phyloP scores from a whole-genome alignment of 2,329 filamentous ascomycete species.

The Fusarium sororula region DNA sequence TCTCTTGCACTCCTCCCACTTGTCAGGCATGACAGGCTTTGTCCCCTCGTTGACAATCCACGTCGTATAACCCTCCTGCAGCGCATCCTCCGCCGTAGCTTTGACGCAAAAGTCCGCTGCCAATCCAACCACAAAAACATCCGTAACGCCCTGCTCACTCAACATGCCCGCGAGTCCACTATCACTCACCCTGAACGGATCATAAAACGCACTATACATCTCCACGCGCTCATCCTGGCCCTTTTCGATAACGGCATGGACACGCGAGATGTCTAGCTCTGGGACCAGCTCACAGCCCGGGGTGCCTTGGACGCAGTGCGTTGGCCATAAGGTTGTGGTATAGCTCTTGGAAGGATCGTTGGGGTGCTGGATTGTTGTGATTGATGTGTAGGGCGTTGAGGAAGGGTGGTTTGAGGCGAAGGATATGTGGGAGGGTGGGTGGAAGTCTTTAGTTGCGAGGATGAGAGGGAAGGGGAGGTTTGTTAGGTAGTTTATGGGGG shows the following conservation, averaged over 20 bases:
- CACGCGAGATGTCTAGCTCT: constrained; percentile 67
- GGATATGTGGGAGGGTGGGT: constrained; percentile 84
- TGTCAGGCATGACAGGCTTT: constrained; percentile 71
- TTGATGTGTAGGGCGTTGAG: constrained; percentile 74
- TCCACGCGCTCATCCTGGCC: constrained; percentile 79
- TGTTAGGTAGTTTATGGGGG: constrained; percentile 79
- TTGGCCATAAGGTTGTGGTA: constrained; percentile 82
- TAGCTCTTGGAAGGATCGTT: constrained; percentile 69
- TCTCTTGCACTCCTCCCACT: constrained; percentile 64
- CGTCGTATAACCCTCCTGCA: constrained; percentile 77
- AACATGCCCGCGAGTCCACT: constrained; percentile 71
- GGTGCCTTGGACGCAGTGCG: constrained; percentile 84
- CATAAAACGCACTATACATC: constrained; percentile 94
- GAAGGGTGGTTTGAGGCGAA: constrained; percentile 82
- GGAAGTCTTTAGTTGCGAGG: constrained; percentile 92
- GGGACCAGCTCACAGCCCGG: constrained; percentile 77
- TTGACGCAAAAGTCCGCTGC: constrained; percentile 92
- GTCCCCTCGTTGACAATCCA: constrained; percentile 83
- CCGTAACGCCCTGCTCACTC: constrained; percentile 67
- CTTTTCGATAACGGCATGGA: constrained; percentile 81
- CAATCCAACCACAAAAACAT: constrained; percentile 87
- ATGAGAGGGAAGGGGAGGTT: constrained; percentile 74
- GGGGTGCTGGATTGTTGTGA: constrained; percentile 73
- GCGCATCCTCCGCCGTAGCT: constrained; percentile 81
- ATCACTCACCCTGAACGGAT: constrained; percentile 75